Evolutionary conservation across 2,329 filamentous ascomycete genomes (phyloP).

Genomic region (Paecilomyces formosus): DNA sequence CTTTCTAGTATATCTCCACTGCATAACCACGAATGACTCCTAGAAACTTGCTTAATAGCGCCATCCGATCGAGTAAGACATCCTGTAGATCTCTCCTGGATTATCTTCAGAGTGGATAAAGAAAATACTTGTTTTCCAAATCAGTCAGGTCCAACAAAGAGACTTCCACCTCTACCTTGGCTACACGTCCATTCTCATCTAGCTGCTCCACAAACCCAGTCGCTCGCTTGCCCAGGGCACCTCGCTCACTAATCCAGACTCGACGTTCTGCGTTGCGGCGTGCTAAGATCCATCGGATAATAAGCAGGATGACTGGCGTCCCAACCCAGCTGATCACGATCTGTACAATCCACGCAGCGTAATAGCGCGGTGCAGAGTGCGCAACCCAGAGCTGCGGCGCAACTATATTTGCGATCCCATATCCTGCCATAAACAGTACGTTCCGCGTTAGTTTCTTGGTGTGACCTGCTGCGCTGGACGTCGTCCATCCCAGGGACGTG

Average conservation of each 20-base stretch:
- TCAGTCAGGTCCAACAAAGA: constrained; percentile 30
- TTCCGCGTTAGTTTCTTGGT: constrained; percentile 26
- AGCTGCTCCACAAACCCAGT: constrained; percentile 19
- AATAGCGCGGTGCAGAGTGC: constrained; percentile 21
- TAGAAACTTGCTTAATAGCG: background rate
- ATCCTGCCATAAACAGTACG: constrained; percentile 19
- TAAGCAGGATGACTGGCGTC: constrained; percentile 25
- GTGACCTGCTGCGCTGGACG: constrained; percentile 21
- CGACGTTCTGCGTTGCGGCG: constrained; percentile 23
- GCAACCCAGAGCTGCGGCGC: constrained; percentile 24
- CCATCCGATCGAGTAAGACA: background rate
- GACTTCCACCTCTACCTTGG: constrained; percentile 26
- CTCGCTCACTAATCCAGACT: constrained; percentile 18
- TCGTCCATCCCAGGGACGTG: constrained; percentile 31
- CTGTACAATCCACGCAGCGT: constrained; percentile 24
- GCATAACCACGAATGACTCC: too few relatives aligned
- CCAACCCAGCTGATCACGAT: constrained; percentile 28
- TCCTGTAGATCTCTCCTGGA: background rate
- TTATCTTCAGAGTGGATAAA: constrained; percentile 22
- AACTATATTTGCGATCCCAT: constrained; percentile 17
- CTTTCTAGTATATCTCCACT: too few relatives aligned
- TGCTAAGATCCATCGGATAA: constrained; percentile 26
- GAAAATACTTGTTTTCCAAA: constrained; percentile 32
- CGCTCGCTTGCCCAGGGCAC: constrained; percentile 4
- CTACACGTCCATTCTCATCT: constrained; percentile 21